These are phyloP conservation scores for Starmerella bombi DNA, from an alignment of 805 yeast genomes.

Conservation along the genomic window DNA sequence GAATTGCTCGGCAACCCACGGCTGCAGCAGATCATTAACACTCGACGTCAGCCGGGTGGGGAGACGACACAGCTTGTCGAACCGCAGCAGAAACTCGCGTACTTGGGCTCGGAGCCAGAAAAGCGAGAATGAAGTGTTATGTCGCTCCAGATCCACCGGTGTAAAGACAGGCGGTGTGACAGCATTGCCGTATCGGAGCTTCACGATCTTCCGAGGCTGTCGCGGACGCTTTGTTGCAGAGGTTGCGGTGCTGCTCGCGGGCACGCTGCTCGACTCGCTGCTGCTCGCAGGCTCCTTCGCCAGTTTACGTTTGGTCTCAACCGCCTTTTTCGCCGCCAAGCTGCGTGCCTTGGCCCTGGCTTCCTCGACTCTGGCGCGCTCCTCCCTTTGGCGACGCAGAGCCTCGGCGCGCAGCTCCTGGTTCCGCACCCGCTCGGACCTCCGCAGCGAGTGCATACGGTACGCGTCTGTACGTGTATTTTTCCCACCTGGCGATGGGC, in stretches of 20 bases:
- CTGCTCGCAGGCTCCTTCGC: conserved; percentile 1
- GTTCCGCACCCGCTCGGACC: conserved; percentile 13
- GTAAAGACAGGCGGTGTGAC: conserved; percentile 22
- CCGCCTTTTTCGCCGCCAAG: conserved; percentile 12
- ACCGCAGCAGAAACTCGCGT: conserved; percentile 30
- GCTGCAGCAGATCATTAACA: conserved; percentile 27
- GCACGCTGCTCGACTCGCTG: not conserved
- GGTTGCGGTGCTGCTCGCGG: conserved; percentile 1
- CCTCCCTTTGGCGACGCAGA: conserved; percentile 7
- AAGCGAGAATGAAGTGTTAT: conserved; percentile 16
- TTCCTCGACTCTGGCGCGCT: conserved; percentile 3
- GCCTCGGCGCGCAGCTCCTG: conserved; percentile 15
- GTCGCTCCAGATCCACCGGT: conserved; percentile 19
- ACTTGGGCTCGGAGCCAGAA: conserved; percentile 27
- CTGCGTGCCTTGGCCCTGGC: conserved; percentile 11
- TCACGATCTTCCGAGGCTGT: conserved; percentile 12
- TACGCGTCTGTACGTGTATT: not conserved
- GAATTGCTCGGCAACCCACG: conserved; percentile 29
- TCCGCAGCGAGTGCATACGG: conserved; percentile 6
- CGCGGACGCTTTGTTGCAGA: conserved; percentile 2
- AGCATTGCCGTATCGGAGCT: conserved; percentile 12
- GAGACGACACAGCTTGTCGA: conserved; percentile 28
- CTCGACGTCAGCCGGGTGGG: conserved; percentile 26
- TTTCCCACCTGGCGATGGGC: not conserved
- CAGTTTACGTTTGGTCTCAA: conserved; percentile 7